phyloP scores from a whole-genome alignment of 2,329 filamentous ascomycete species.

The Sclerotinia sclerotiorum region DNA sequence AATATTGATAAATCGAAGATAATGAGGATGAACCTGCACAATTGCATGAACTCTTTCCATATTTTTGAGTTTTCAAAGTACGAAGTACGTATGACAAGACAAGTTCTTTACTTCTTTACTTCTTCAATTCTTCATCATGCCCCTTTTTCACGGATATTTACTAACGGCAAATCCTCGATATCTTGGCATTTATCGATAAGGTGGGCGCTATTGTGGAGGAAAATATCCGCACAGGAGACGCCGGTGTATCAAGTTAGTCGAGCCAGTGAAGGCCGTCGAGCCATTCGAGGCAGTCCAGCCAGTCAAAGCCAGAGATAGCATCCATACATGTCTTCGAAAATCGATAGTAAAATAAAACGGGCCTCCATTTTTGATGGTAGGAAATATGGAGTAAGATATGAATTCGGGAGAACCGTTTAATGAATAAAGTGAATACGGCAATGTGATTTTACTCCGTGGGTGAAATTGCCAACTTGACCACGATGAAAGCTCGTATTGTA shows the following conservation, averaged over 20 bases:
- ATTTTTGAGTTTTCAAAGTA: not conserved
- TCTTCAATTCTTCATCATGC: not conserved
- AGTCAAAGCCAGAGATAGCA: not conserved
- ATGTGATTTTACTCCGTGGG: not conserved
- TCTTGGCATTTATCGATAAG: constrained; percentile 7
- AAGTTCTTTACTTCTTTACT: too few relatives aligned
- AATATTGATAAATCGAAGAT: not conserved
- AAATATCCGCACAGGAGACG: not conserved
- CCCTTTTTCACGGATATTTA: constrained; percentile 8
- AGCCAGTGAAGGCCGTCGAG: not conserved
- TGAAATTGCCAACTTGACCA: not conserved
- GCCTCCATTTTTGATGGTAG: not conserved
- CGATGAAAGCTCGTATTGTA: constrained; percentile 12
- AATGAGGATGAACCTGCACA: not conserved
- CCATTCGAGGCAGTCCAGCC: not conserved
- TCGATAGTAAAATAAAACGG: not conserved
- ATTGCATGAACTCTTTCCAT: constrained; percentile 7
- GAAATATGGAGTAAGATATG: not conserved
- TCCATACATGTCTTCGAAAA: not conserved
- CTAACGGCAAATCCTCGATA: not conserved
- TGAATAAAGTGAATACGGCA: not conserved
- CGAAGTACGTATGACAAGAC: not conserved
- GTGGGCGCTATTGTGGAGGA: not conserved
- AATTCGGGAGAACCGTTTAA: not conserved
- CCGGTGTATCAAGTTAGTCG: not conserved